phyloP scores from a whole-genome alignment of 2,329 filamentous ascomycete species.

The Didymella lethalis region DNA sequence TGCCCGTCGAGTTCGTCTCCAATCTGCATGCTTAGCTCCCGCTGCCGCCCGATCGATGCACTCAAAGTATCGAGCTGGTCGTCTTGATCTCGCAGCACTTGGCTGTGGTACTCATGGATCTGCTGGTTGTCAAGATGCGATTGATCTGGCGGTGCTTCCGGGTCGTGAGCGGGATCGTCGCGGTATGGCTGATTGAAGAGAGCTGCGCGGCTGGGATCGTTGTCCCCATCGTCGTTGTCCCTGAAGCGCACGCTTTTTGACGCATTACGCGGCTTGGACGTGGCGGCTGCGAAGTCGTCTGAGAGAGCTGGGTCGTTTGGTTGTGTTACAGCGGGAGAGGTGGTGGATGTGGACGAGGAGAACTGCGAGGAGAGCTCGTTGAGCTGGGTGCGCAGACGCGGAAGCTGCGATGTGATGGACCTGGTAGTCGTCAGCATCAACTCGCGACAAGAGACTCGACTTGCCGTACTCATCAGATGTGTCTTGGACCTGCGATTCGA shows the following conservation, averaged over 20 bases:
- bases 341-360: conserved; percentile 54
- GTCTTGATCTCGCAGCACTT: conserved; percentile 87
- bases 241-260: conserved; percentile 87
- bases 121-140: conserved; percentile 77
- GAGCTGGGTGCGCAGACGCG: conserved; percentile 75
- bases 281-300: conserved; percentile 49
- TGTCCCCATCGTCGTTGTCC: conserved; percentile 58
- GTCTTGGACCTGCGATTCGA: conserved; percentile 71
- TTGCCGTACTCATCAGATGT: conserved; percentile 60
- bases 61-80: conserved; percentile 89
- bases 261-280: conserved; percentile 45
- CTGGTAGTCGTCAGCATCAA: conserved; percentile 26
- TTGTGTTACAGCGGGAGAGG: conserved; percentile 51
- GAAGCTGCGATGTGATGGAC: conserved; percentile 64
- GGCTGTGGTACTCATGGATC: conserved; percentile 83
- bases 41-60: conserved; percentile 84
- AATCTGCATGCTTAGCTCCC: conserved; percentile 94
- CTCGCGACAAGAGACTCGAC: neutral
- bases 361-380: conserved; percentile 82
- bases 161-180: conserved; percentile 66
- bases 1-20: conserved; percentile 95
- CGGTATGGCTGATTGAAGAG: conserved; percentile 71
- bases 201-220: conserved; percentile 61
- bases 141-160: conserved; percentile 58
- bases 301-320: conserved; percentile 54